These are phyloP conservation scores for Durio zibethinus DNA, from an alignment of 345 rosid species.

Conservation along the genomic window DNA sequence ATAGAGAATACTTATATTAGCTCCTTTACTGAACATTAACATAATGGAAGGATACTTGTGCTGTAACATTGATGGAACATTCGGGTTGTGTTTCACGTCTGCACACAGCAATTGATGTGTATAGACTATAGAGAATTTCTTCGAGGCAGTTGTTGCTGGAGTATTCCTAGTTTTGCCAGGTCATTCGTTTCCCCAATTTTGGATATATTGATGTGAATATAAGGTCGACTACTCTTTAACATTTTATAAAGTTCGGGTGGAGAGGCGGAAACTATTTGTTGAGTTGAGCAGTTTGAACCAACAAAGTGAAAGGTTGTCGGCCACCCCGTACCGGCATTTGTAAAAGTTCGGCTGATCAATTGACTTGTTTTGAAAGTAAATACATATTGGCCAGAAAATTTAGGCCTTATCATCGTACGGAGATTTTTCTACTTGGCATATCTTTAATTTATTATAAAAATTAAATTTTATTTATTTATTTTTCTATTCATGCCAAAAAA, in stretches of 20 bases:
- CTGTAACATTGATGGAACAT: constrained; percentile 27
- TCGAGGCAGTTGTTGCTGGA: too few species aligned
- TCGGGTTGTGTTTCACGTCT: neutral
- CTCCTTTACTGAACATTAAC: constrained; percentile 44
- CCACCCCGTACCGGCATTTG: too few species aligned
- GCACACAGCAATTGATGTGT: too few species aligned
- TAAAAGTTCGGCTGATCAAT: neutral
- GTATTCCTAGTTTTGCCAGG: neutral
- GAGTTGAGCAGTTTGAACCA: constrained; percentile 3
- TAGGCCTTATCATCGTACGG: too few species aligned
- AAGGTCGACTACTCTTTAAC: neutral
- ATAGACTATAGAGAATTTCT: too few species aligned
- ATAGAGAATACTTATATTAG: constrained; percentile 9
- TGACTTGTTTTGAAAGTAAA: constrained; percentile 16
- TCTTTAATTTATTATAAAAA: too few species aligned
- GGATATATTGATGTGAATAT: neutral
- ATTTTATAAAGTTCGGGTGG: neutral
- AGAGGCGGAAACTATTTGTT: neutral
- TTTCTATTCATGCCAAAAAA: constrained; percentile 2
- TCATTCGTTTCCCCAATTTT: neutral
- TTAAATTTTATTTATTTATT: too few species aligned
- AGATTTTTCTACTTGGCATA: too few species aligned
- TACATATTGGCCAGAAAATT: neutral
- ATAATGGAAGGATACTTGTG: constrained; percentile 40
- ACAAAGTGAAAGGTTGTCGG: neutral